These are phyloP conservation scores for Globisporangium abappressorium DNA, from an alignment of 352 stramenopile species.

Conservation along the genomic window DNA sequence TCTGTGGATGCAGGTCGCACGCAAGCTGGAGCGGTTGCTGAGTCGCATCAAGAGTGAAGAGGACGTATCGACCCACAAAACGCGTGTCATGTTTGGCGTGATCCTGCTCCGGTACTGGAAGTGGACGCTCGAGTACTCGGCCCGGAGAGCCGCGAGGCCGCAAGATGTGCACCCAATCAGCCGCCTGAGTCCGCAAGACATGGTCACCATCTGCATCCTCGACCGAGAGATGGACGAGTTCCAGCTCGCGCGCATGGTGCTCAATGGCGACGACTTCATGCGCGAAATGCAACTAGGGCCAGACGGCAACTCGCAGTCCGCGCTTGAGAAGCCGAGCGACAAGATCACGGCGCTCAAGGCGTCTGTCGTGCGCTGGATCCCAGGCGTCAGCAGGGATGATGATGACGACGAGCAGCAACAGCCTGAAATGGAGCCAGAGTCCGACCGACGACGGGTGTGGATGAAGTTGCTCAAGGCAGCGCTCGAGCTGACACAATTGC, in stretches of 20 bases:
- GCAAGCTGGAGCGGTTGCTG: not conserved
- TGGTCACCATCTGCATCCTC: not conserved
- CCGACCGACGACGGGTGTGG: not conserved
- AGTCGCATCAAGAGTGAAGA: not conserved
- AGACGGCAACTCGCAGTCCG: not conserved
- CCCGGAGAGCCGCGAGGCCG: not conserved
- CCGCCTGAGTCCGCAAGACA: not conserved
- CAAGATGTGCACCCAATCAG: not conserved
- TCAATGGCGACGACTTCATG: not conserved
- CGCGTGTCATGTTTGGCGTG: not conserved
- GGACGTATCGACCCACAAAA: not conserved
- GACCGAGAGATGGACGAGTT: not conserved
- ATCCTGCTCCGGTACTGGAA: not conserved
- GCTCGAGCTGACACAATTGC: not conserved
- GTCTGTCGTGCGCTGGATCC: not conserved
- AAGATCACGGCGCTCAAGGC: not conserved
- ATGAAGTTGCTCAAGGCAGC: not conserved
- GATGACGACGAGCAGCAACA: not conserved
- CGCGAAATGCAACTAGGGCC: not conserved
- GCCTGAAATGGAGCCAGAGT: not conserved
- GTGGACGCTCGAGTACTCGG: not conserved
- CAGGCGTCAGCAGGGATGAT: not conserved
- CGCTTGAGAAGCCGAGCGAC: not conserved
- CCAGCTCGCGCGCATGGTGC: not conserved
- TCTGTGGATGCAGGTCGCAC: not conserved